Conservation (phyloP, 768 basidiomycete species). For the Xerocomellus amylosporus region DNA sequence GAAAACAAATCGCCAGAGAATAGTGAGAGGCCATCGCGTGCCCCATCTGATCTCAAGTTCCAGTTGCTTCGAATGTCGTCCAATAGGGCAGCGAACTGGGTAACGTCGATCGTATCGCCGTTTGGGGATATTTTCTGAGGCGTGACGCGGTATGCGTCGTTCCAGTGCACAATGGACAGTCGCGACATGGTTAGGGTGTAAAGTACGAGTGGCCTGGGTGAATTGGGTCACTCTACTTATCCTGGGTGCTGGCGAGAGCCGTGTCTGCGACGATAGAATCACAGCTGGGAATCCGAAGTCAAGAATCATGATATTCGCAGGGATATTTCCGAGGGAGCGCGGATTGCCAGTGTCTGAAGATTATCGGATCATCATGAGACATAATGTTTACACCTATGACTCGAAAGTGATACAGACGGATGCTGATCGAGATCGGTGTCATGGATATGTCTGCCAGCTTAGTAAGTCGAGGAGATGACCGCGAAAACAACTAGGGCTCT, state of each 20-base stretch:
- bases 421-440: no score
- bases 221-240: constrained; percentile 3
- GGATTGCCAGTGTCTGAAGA: no score
- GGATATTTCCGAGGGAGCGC: no score
- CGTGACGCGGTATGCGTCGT: constrained; percentile 80
- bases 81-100: constrained; percentile 75
- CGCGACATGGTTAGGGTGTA: constrained; percentile 29
- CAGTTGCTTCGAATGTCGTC: constrained; percentile 60
- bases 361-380: no score
- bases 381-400: no score
- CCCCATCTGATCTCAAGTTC: constrained; percentile 45
- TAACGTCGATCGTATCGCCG: constrained; percentile 71
- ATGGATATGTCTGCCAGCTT: no score
- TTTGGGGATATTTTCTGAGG: constrained; percentile 63
- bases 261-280: no score
- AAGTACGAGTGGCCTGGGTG: background rate
- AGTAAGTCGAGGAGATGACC: background rate
- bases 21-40: constrained; percentile 69
- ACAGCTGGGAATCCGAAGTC: no score
- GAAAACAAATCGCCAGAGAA: constrained; percentile 92
- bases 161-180: constrained; percentile 63
- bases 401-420: no score
- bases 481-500: background rate
- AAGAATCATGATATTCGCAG: no score
- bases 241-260: no score